These are phyloP conservation scores for Malus sylvestris DNA, from an alignment of 306 rosid genomes.

Conservation along the genomic window DNA sequence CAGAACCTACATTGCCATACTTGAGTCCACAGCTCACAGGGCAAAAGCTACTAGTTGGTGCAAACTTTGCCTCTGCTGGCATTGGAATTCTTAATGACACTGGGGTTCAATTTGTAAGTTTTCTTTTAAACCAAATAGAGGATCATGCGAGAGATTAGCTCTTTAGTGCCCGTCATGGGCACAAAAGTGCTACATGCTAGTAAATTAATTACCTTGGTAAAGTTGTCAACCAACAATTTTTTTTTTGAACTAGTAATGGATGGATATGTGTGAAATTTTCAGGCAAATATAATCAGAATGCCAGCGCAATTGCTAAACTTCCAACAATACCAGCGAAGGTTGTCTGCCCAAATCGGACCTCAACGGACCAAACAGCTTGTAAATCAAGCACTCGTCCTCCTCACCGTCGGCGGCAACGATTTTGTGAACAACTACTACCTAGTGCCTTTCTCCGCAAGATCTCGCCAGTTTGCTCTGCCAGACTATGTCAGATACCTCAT, in stretches of 20 bases:
- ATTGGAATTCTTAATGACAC: constrained; percentile 90
- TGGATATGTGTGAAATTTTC: background rate
- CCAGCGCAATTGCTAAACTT: constrained; percentile 46
- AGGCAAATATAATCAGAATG: constrained; percentile 71
- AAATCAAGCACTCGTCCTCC: constrained; percentile 42
- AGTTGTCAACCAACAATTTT: background rate
- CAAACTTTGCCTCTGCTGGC: constrained; percentile 93
- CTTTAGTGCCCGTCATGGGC: background rate
- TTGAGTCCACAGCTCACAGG: constrained; percentile 57
- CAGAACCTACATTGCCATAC: constrained; percentile 62
- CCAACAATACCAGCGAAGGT: constrained; percentile 46
- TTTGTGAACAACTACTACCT: constrained; percentile 80
- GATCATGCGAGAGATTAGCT: background rate
- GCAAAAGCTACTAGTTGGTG: constrained; percentile 57
- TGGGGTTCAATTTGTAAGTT: constrained; percentile 66
- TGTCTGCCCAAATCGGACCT: constrained; percentile 46
- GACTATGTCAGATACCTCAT: constrained; percentile 51
- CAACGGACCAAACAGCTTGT: constrained; percentile 27
- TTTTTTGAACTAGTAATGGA: background rate
- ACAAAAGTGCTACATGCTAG: background rate
- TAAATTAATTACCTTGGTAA: no score
- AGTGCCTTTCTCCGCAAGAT: constrained; percentile 70
- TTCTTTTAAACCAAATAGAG: background rate
- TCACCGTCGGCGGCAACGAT: constrained; percentile 81
- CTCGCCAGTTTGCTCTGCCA: constrained; percentile 56